A percentile compares a stretch with the other conserved stretches of the same genome.
These are phyloP conservation scores for Magnaporthiopsis incrustans DNA, from an alignment of 2,329 filamentous ascomycete species.

Conservation along the genomic window DNA sequence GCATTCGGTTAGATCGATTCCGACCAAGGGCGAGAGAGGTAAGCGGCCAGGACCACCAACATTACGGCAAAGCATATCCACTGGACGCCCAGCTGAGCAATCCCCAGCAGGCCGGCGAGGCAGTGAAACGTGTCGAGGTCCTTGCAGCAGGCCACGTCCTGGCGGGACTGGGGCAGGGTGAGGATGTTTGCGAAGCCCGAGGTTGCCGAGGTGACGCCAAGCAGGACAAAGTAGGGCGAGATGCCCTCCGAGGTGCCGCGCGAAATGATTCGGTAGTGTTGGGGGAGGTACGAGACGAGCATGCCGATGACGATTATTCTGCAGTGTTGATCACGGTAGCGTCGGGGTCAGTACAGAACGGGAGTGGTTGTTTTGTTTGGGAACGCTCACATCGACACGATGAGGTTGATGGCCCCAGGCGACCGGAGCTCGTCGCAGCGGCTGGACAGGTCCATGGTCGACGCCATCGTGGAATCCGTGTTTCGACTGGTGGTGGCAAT, in stretches of 20 bases:
- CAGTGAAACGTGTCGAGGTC: conserved; percentile 77
- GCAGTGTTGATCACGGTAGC: background rate
- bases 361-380: background rate
- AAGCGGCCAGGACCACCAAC: conserved; percentile 42
- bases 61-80: conserved; percentile 90
- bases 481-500: too few species aligned
- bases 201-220: conserved; percentile 86
- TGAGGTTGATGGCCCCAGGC: conserved; percentile 46
- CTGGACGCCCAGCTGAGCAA: conserved; percentile 84
- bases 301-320: conserved; percentile 79
- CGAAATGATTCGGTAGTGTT: conserved; percentile 84
- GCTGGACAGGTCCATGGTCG: conserved; percentile 19
- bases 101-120: conserved; percentile 75
- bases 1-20: background rate
- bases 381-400: conserved; percentile 43
- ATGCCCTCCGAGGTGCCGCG: conserved; percentile 86
- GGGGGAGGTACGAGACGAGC: conserved; percentile 85
- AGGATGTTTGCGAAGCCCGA: conserved; percentile 90
- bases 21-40: background rate
- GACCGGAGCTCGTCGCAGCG: conserved; percentile 44
- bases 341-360: too few species aligned
- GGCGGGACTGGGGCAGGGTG: conserved; percentile 71
- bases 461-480: conserved; percentile 21
- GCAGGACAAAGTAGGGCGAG: conserved; percentile 87
- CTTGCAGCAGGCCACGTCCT: conserved; percentile 79